Evolutionary conservation across 306 rosid genomes (phyloP), one percentile per base, ranked within the genome.

Genomic region (Cucurbita moschata): DNA sequence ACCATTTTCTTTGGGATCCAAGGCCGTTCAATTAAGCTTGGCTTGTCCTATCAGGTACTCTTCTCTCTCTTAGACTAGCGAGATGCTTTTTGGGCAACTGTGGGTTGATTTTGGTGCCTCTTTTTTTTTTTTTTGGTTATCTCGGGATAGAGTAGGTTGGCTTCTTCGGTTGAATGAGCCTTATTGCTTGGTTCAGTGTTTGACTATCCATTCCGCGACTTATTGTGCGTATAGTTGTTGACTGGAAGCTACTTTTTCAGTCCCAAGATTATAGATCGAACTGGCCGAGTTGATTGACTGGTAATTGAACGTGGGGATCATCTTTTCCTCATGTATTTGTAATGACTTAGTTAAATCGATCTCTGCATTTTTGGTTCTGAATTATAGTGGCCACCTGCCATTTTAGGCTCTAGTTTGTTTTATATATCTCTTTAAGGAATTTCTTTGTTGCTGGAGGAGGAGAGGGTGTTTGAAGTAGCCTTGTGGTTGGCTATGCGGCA

Each of bases 1-100:
- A 84, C 99, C 76, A 53, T 88, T 78, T 88, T 95, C 87, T 87
- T 89, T 47, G 99, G 97, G 90, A 89, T 95, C 91, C 90, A 81
- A 70, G 96, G 97, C 51, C 97, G 96, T 81, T 85, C 87, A 35
- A 82, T 63, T 78, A 76, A 78, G 79, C 91, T 91, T 40, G 99
- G 93, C 6, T 81, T 95, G 76, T 91, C 99, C 14, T 95, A 95
- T 86, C 87, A 86, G 96, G 99, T 94, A 57, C 52, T 59, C 35
- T 30, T 30, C 35, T 30, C 35, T 30, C 35, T 77, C 74, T 47
- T 14, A 37, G 5, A 67, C 56, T 56, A 3, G 1, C 18, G 35
- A 30, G 35, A 30, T 30, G 35, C 35, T 26, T 66, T 19, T 19
- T 19, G 19, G 19, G 19, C 19, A 19, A 19, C 19, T 19, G 0